Conservation (phyloP, 345 rosid genomes). For the Cardamine resedifolia region DNA sequence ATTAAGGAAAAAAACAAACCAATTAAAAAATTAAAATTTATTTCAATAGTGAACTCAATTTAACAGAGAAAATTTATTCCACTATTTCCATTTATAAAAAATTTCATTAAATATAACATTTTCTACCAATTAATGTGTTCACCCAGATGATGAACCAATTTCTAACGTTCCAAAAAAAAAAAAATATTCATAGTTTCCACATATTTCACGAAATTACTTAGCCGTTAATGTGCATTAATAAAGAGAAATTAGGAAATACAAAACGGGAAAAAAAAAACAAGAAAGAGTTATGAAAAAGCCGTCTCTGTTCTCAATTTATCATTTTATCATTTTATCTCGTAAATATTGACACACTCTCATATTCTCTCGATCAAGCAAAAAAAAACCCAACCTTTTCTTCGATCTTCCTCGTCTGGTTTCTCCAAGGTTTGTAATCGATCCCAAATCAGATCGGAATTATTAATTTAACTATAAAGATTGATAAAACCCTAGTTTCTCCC, state of each 20-base stretch:
- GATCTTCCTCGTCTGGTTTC: background rate
- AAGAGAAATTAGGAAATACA: no score
- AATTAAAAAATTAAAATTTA: no score
- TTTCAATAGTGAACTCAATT: no score
- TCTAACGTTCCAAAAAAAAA: no score
- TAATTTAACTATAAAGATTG: background rate
- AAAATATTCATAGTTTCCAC: background rate
- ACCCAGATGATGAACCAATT: no score
- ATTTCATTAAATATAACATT: no score
- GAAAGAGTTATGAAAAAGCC: background rate
- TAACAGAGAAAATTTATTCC: no score
- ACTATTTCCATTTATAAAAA: no score
- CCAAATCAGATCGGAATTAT: background rate
- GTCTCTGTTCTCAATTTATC: background rate
- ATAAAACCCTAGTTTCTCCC: background rate
- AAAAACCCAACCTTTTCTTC: background rate
- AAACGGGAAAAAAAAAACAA: no score
- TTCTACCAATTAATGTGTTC: no score
- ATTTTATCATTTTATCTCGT: background rate
- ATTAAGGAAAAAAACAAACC: no score
- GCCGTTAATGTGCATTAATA: background rate
- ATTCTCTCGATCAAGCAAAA: background rate
- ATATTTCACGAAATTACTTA: no score
- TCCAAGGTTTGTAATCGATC: background rate
- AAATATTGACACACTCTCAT: background rate